Percentiles rank a stretch among this genome's conserved stretches.
phyloP scores from a whole-genome alignment of 2,329 filamentous ascomycete species.

The Talaromyces verruculosus region DNA sequence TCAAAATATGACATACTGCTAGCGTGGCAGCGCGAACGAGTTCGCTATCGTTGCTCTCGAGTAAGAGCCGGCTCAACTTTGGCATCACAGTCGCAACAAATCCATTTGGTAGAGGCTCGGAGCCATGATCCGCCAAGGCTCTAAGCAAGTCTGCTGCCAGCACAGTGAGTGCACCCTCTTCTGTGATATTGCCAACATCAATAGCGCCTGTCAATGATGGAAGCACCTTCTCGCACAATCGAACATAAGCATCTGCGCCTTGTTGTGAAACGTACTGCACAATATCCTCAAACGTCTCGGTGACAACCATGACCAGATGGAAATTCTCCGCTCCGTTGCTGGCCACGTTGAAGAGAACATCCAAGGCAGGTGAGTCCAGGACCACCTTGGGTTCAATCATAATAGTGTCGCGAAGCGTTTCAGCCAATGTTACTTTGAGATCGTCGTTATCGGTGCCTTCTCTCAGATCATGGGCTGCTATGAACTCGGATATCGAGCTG shows the following conservation, averaged over 20 bases:
- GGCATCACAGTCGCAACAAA: constrained; percentile 85
- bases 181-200: constrained; percentile 79
- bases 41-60: constrained; percentile 82
- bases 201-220: constrained; percentile 87
- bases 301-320: constrained; percentile 82
- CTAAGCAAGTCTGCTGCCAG: constrained; percentile 83
- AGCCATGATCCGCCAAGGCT: constrained; percentile 76
- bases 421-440: constrained; percentile 82
- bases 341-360: constrained; percentile 83
- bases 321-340: constrained; percentile 88
- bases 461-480: constrained; percentile 74
- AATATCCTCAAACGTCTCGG: constrained; percentile 88
- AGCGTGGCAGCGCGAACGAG: constrained; percentile 83
- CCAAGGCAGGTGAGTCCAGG: constrained; percentile 68
- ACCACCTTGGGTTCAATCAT: constrained; percentile 73
- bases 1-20: constrained; percentile 83
- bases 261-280: constrained; percentile 66
- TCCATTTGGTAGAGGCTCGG: constrained; percentile 79
- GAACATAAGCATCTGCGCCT: constrained; percentile 68
- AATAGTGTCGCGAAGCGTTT: constrained; percentile 81
- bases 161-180: constrained; percentile 75
- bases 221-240: constrained; percentile 79
- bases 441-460: constrained; percentile 90
- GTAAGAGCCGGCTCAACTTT: constrained; percentile 77
- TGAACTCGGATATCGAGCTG: constrained; percentile 66